Evolutionary conservation across 1,284 basidiomycete species (phyloP).

Genomic region (Porodaedalea pini): DNA sequence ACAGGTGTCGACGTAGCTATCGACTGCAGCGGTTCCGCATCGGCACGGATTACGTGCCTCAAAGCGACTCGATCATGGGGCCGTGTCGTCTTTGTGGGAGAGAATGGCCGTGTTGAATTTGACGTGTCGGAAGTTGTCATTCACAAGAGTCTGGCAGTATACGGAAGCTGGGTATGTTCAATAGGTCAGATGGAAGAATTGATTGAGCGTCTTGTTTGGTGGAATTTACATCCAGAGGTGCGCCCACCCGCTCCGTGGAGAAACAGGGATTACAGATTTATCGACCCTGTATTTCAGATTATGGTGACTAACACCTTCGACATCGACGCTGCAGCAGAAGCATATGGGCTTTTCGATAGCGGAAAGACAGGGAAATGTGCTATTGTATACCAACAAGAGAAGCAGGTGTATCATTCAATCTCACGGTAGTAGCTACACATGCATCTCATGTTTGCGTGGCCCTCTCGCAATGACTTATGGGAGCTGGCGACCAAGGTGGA

Average conservation of each 20-base stretch:
- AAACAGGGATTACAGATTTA: not conserved
- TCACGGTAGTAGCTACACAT: too few relatives aligned
- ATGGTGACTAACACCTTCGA: constrained; percentile 18
- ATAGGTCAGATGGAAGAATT: constrained; percentile 21
- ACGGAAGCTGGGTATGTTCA: constrained; percentile 22
- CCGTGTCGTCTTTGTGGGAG: constrained; percentile 19
- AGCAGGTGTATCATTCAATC: constrained; percentile 7
- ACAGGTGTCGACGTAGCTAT: constrained; percentile 18
- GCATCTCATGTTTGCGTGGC: too few relatives aligned
- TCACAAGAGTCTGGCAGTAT: constrained; percentile 18
- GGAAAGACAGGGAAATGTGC: constrained; percentile 21
- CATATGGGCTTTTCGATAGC: constrained; percentile 14
- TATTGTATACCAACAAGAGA: constrained; percentile 16
- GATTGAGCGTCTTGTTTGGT: constrained; percentile 18
- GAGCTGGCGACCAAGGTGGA: too few relatives aligned
- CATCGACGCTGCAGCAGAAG: constrained; percentile 15
- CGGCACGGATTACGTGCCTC: constrained; percentile 16
- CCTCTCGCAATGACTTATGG: too few relatives aligned
- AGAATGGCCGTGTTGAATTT: constrained; percentile 15
- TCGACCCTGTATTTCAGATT: constrained; percentile 8
- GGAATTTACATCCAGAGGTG: constrained; percentile 20
- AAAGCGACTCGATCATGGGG: constrained; percentile 15
- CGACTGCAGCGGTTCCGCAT: constrained; percentile 17
- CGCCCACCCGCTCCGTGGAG: not conserved
- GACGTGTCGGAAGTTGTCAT: constrained; percentile 19